Percentiles rank a stretch among this genome's conserved stretches.
phyloP scores from a whole-genome alignment of 2,329 filamentous ascomycete species.

The Ophiocordyceps unilateralis region DNA sequence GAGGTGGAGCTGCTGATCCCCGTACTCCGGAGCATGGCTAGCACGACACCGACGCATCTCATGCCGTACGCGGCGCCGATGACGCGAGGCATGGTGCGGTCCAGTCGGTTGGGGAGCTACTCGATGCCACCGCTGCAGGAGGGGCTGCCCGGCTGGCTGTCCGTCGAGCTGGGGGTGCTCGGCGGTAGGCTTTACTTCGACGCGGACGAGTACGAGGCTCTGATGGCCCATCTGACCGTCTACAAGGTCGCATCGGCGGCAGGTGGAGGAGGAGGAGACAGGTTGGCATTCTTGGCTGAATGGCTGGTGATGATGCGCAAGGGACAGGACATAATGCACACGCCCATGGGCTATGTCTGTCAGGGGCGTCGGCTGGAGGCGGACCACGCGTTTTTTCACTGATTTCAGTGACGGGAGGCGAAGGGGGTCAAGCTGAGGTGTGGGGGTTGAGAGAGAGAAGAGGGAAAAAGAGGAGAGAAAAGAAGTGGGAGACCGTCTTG shows the following conservation, averaged over 20 bases:
- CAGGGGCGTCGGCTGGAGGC: background rate
- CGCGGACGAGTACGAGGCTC: constrained; percentile 23
- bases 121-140: constrained; percentile 23
- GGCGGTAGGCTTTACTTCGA: constrained; percentile 43
- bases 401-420: background rate
- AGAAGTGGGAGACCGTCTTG: background rate
- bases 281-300: background rate
- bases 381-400: background rate
- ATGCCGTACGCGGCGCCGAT: constrained; percentile 42
- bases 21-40: constrained; percentile 13
- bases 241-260: background rate
- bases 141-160: constrained; percentile 32
- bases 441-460: background rate
- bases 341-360: background rate
- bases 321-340: constrained; percentile 1
- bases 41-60: constrained; percentile 21
- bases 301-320: background rate
- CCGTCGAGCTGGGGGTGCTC: constrained; percentile 40
- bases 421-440: background rate
- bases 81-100: constrained; percentile 40
- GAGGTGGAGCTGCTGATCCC: constrained; percentile 41
- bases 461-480: background rate
- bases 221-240: constrained; percentile 8
- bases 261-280: background rate
- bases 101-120: constrained; percentile 36